Base-by-base conservation (phyloP, 2,329 filamentous ascomycete genomes). In the Periconia sp. region DNA sequence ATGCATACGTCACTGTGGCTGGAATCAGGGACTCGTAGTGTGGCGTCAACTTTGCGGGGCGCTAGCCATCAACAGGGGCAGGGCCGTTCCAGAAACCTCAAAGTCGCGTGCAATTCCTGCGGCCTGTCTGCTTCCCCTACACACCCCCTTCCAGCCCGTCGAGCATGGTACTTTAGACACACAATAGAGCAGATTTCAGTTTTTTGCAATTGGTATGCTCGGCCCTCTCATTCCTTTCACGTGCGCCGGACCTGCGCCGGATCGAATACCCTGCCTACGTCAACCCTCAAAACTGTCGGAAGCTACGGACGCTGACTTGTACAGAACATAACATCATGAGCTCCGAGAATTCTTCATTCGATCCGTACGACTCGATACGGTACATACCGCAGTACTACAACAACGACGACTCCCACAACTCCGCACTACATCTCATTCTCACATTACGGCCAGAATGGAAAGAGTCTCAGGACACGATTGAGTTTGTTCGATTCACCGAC, bases 401-500 rank as follows among this genome's bases (percentile, higher is more conserved):
- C 70, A 84, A 83, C 69, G 76, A 82, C 56, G 84, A 95, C 66
- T 87, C 88, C 21, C 82, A 92, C 53, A 78, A 82, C 44, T 95
- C 92, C 15, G 92, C 92, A 39, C 78, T 88, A 49, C 81, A 82
- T 52, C 83, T 99, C 52, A 85, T 96, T 61, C 78, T 90, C 57
- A 82, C 88, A 19, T 78, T 96, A 49, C 82, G 86, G 46, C 92
- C 92, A 9, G 84, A 95, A 59, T 99, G 94, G 94, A 80, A 84
- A 56, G 79, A 81, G 34, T 76, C 81, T 24, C 83, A 85, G 53
- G 87, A 88, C 43, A 82, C 86, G 30, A 80, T 99, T 59, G 85
- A 94, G 63, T 89, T 97, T 66, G 80, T 90, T 56, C 86, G 88
- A 53, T 99, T 97, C 76, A 99, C 91, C 26, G 94, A 99, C 64